These are phyloP conservation scores for Phanerochaete carnosa DNA, from an alignment of 768 basidiomycete genomes.

Conservation along the genomic window DNA sequence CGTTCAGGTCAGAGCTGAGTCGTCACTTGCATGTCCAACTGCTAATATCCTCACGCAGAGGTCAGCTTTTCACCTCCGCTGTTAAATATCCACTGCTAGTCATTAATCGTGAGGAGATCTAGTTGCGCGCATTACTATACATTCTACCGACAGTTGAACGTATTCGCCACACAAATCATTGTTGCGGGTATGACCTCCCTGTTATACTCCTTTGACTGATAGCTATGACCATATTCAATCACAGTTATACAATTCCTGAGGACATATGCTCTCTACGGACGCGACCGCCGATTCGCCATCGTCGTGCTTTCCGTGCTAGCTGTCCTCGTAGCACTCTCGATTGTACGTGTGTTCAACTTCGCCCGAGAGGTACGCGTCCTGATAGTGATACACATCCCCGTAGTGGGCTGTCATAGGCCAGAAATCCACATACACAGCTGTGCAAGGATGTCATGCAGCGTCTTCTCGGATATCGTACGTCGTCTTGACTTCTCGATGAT, in stretches of 20 bases:
- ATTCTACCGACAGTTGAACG: constrained; percentile 37
- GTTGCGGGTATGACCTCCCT: constrained; percentile 37
- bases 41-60: neutral
- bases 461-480: constrained; percentile 22
- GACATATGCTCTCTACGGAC: constrained; percentile 47
- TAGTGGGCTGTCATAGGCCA: constrained; percentile 47
- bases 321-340: constrained; percentile 28
- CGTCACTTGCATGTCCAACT: neutral
- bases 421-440: constrained; percentile 6
- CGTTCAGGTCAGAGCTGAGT: constrained; percentile 12
- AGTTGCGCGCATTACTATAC: constrained; percentile 42
- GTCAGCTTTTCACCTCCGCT: too few species aligned
- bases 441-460: constrained; percentile 19
- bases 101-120: neutral
- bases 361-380: neutral
- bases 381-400: neutral
- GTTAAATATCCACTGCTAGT: too few species aligned
- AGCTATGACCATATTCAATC: too few species aligned
- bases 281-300: constrained; percentile 34
- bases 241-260: constrained; percentile 41
- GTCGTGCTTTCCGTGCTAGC: constrained; percentile 32
- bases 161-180: constrained; percentile 42
- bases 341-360: neutral
- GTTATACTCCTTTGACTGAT: too few species aligned
- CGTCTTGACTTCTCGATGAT: too few species aligned